A percentile compares a stretch with the other conserved stretches of the same genome.
Evolutionary conservation across 768 basidiomycete species (phyloP).

Genomic region (Xerocomus brunneocitrinus): DNA sequence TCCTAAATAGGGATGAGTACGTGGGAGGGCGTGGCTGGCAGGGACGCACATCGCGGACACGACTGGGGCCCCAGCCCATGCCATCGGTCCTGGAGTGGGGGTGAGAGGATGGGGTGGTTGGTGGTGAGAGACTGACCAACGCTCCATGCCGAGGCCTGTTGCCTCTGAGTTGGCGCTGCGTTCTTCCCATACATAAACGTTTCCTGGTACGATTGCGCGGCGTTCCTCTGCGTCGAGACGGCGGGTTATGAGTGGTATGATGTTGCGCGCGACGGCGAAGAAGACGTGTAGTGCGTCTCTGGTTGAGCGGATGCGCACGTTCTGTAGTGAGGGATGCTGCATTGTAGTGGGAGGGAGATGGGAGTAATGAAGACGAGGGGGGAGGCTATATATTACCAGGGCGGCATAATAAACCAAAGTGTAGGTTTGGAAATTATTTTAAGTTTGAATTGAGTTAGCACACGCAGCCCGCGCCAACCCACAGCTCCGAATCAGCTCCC

Average conservation of each 20-base stretch:
- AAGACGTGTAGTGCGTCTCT: slow-evolving; percentile 81
- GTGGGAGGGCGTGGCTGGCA: neutral
- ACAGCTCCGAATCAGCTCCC: neutral
- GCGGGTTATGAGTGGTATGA: slow-evolving; percentile 72
- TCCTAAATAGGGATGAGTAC: slow-evolving; percentile 33
- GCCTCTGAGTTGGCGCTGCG: slow-evolving; percentile 78
- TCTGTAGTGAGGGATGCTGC: slow-evolving; percentile 73
- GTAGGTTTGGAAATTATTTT: slow-evolving; percentile 34
- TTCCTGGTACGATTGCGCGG: slow-evolving; percentile 65
- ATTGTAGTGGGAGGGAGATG: slow-evolving; percentile 33
- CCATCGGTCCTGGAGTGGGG: slow-evolving; percentile 46
- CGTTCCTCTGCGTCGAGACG: slow-evolving; percentile 82
- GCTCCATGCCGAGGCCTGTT: slow-evolving; percentile 82
- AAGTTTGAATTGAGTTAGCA: slow-evolving; percentile 57
- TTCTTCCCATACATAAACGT: slow-evolving; percentile 88
- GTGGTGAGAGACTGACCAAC: slow-evolving; percentile 48
- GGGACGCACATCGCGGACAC: slow-evolving; percentile 47
- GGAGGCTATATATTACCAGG: slow-evolving; percentile 38
- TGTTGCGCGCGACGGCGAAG: slow-evolving; percentile 64
- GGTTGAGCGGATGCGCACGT: slow-evolving; percentile 73
- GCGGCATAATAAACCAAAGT: too few relatives aligned
- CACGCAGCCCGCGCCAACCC: slow-evolving; percentile 8
- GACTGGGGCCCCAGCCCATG: slow-evolving; percentile 82
- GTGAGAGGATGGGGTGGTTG: neutral
- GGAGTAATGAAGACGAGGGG: slow-evolving; percentile 9